Conservation (phyloP, 768 basidiomycete genomes). For the Multifurca ochricompacta region DNA sequence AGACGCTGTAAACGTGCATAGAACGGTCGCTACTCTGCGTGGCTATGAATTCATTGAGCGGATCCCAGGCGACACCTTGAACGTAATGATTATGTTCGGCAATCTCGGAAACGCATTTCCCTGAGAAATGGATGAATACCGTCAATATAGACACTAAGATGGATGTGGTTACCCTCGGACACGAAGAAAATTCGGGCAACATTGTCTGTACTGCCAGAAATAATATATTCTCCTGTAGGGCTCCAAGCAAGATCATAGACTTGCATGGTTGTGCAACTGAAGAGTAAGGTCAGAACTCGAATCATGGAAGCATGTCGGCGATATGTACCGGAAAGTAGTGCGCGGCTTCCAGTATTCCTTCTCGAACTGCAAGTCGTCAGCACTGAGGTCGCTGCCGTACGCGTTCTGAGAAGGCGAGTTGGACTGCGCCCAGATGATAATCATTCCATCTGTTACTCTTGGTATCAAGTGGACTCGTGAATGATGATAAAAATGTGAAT, state of each 20-base stretch:
- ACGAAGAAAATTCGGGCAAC: conserved; percentile 78
- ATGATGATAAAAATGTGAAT: not conserved
- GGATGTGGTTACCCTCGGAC: conserved; percentile 35
- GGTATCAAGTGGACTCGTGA: conserved; percentile 2
- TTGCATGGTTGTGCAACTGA: conserved; percentile 86
- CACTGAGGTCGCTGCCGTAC: conserved; percentile 75
- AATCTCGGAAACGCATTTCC: conserved; percentile 81
- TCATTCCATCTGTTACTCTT: conserved; percentile 73
- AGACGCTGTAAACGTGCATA: conserved; percentile 89
- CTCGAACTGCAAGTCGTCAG: conserved; percentile 79
- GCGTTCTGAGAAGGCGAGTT: conserved; percentile 58
- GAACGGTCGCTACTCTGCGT: conserved; percentile 95
- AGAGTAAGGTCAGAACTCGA: not conserved
- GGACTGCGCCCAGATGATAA: conserved; percentile 90
- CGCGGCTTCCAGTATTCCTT: conserved; percentile 94
- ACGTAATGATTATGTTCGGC: conserved; percentile 96
- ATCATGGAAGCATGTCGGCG: not conserved
- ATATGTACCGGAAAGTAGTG: conserved; percentile 69
- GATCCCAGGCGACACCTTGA: conserved; percentile 99
- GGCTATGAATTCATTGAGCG: conserved; percentile 92
- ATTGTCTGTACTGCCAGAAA: conserved; percentile 97
- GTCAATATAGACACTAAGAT: not conserved
- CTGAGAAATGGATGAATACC: conserved; percentile 33
- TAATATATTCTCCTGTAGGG: conserved; percentile 86
- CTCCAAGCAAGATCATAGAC: conserved; percentile 99